A percentile compares a stretch with the other conserved stretches of the same genome.
Evolutionary conservation across 2,329 filamentous ascomycete genomes (phyloP).

Genomic region (Emergomyces orientalis): DNA sequence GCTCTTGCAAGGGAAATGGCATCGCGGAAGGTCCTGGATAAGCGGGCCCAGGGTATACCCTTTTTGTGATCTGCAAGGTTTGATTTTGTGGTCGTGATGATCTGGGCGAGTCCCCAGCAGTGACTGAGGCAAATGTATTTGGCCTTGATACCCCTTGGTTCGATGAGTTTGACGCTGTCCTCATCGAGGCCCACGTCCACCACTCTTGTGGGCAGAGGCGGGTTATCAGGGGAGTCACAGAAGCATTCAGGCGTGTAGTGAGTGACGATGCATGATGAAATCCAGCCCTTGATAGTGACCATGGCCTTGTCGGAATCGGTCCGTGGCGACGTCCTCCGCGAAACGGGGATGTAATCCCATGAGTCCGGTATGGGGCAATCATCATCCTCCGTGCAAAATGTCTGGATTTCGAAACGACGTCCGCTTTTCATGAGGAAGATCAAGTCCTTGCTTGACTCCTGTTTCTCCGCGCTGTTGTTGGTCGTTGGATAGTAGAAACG

Average conservation of each 20-base stretch:
- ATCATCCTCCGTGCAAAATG: conserved; percentile 1
- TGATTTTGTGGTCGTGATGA: not conserved
- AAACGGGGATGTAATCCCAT: conserved; percentile 5
- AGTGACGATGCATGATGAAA: not conserved
- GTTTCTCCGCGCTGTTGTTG: not conserved
- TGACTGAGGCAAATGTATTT: conserved; percentile 5
- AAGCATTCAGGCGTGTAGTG: conserved; percentile 2
- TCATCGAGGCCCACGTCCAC: conserved; percentile 5
- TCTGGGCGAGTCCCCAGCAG: conserved; percentile 3
- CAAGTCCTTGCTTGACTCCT: not conserved
- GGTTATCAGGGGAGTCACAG: conserved; percentile 1
- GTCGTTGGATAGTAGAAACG: conserved; percentile 1
- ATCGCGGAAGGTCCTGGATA: not conserved
- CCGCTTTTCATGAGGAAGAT: not conserved
- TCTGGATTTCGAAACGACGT: not conserved
- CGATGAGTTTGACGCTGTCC: not conserved
- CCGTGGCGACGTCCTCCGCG: not conserved
- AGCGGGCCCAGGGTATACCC: not conserved
- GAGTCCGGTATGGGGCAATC: conserved; percentile 1
- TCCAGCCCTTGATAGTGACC: not conserved
- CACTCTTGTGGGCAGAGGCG: not conserved
- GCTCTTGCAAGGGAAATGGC: not conserved
- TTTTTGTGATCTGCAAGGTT: not conserved
- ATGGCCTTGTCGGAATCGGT: not conserved
- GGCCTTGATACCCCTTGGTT: not conserved